A percentile compares a stretch with the other conserved stretches of the same genome.
These are phyloP conservation scores for Sonneratia caseolaris DNA, from an alignment of 345 rosid genomes.

Conservation along the genomic window DNA sequence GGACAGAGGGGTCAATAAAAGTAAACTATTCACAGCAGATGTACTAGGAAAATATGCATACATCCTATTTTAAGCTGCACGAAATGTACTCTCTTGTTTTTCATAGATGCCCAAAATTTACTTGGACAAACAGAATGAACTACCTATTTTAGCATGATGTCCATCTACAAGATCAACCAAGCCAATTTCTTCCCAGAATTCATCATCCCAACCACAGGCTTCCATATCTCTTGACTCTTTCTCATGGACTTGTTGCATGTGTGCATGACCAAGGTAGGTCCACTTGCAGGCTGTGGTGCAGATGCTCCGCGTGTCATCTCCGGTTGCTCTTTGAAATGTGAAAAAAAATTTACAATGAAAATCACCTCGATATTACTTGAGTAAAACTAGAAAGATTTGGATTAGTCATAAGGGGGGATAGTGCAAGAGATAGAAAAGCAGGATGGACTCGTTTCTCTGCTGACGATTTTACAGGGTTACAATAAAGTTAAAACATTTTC, in stretches of 20 bases:
- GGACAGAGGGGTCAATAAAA: not conserved
- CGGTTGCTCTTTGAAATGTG: slow-evolving; percentile 60
- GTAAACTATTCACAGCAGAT: not conserved
- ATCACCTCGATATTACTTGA: not conserved
- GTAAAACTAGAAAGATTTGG: not conserved
- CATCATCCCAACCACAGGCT: slow-evolving; percentile 99
- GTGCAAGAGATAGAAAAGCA: not conserved
- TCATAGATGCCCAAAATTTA: not conserved
- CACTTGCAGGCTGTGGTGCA: slow-evolving; percentile 96
- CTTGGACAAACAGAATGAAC: slow-evolving; percentile 1
- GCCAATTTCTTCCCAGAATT: slow-evolving; percentile 99
- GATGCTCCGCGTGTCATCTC: slow-evolving; percentile 90
- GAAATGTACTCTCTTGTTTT: not conserved
- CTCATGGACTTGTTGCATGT: slow-evolving; percentile 66
- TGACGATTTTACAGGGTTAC: not conserved
- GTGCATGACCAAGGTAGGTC: slow-evolving; percentile 99
- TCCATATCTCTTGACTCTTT: slow-evolving; percentile 81
- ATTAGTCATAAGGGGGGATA: not conserved
- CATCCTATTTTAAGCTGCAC: not conserved
- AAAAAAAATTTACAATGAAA: slow-evolving; percentile 1
- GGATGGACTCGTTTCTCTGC: not conserved
- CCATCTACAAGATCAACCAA: slow-evolving; percentile 84
- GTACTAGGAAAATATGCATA: not conserved
- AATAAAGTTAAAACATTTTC: not conserved
- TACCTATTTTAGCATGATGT: slow-evolving; percentile 96